A percentile compares a stretch with the other conserved stretches of the same genome.
phyloP scores from a whole-genome alignment of 1,139 yeast genomes.

The Geotrichum candidum region DNA sequence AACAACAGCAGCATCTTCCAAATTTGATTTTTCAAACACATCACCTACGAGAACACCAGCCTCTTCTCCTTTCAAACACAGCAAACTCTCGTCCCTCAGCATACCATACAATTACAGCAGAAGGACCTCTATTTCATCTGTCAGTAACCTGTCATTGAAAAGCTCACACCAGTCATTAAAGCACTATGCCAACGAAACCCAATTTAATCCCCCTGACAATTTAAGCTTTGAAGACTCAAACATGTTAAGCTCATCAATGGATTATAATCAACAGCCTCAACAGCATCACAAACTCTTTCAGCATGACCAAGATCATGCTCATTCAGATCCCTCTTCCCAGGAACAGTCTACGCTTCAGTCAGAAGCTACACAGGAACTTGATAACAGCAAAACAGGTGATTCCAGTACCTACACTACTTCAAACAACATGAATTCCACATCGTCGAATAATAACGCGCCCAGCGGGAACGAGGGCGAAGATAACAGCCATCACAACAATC shows the following conservation, averaged over 20 bases:
- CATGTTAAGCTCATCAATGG: not conserved
- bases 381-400: not conserved
- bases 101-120: not conserved
- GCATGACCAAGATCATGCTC: not conserved
- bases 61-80: not conserved
- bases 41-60: not conserved
- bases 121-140: not conserved
- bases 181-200: not conserved
- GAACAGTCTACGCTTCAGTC: not conserved
- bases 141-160: not conserved
- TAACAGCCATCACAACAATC: not conserved
- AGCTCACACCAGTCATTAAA: not conserved
- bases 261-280: not conserved
- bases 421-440: not conserved
- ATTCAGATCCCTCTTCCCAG: not conserved
- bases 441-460: not conserved
- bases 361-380: not conserved
- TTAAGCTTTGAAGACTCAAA: not conserved
- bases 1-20: not conserved
- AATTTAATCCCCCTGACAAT: not conserved
- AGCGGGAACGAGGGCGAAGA: not conserved
- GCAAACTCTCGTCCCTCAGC: not conserved
- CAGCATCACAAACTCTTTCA: not conserved
- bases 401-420: not conserved
- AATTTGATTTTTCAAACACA: constrained; percentile 3